Percentiles rank a stretch among this genome's conserved stretches.
Conservation (phyloP, 306 rosid species). For the Crotalaria pallida region DNA sequence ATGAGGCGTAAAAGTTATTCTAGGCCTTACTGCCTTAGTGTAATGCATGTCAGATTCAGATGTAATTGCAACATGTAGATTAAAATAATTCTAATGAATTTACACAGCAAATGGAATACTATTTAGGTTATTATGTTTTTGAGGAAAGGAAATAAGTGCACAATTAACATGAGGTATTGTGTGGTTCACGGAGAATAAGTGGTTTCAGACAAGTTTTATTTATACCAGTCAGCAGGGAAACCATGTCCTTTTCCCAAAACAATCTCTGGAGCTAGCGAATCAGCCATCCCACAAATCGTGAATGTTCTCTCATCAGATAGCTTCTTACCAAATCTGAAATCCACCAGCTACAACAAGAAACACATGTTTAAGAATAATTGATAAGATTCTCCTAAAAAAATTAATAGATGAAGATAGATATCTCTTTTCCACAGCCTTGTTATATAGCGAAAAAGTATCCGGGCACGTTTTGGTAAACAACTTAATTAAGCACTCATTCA, state of each 20-base stretch:
- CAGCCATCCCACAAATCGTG: conserved; percentile 87
- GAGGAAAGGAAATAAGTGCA: not conserved
- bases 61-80: not conserved
- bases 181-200: conserved; percentile 7
- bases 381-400: not conserved
- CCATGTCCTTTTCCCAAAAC: conserved; percentile 96
- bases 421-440: not conserved
- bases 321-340: conserved; percentile 83
- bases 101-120: not conserved
- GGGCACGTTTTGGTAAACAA: too few species aligned
- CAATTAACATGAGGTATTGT: not conserved
- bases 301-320: conserved; percentile 69
- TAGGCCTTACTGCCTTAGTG: not conserved
- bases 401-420: not conserved
- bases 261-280: conserved; percentile 86
- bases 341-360: conserved; percentile 60
- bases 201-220: conserved; percentile 15
- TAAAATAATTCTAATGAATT: not conserved
- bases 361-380: conserved; percentile 5
- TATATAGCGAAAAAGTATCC: not conserved
- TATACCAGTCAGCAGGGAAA: conserved; percentile 91
- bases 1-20: not conserved
- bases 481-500: too few species aligned
- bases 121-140: not conserved
- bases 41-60: not conserved